Evolutionary conservation across 1,284 basidiomycete genomes (phyloP), one percentile per base, ranked within the genome.

Genomic region (Cystobasidium pallidum): DNA sequence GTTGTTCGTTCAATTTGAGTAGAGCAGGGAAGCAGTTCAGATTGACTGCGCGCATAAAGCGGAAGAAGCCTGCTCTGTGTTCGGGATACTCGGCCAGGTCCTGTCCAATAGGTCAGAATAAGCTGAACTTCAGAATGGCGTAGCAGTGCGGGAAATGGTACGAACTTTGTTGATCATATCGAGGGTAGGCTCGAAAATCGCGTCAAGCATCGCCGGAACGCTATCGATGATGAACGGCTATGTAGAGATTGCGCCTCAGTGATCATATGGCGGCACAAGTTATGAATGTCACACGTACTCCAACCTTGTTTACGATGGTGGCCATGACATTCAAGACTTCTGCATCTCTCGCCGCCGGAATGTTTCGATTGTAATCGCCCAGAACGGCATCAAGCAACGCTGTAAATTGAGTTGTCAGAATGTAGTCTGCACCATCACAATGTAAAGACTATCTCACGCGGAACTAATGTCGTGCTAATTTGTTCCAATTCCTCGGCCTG

Each of bases 311-410:
- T 34, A 91, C 94, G 77, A 99, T 97, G n/a, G 94, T 94, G 34
- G 94, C 91, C 90, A 98, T 96, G 61, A 97, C 92, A 80, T 97
- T 96, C 75, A 99, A 84, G 4, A 99, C 96, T 82, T 99, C 96
- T 11, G 96, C 94, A 79, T 99, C 96, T 74, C 96, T 85, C 10
- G 96, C 94, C 21, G 89, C 86, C 0, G 96, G 90, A 0, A 97
- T 92, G 80, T 99, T 99, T 75, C 90, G 88, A 80, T 88, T 91
- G 83, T 99, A 99, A 81, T 99, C 96, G 57, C 92, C 92, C 47
- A 99, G 87, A 73, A 99, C 94, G 51, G 96, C 94, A 78, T 99
- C 96, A 55, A 99, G 86, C 59, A 99, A 83, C 54, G 94, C 68
- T 71, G 36, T 2, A 39, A 24, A 30, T 63, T 47, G n/a, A 34